Percentiles rank a stretch among this genome's conserved stretches.
These are phyloP conservation scores for Ophiosphaerella korrae DNA, from an alignment of 2,329 filamentous ascomycete species.

Conservation along the genomic window DNA sequence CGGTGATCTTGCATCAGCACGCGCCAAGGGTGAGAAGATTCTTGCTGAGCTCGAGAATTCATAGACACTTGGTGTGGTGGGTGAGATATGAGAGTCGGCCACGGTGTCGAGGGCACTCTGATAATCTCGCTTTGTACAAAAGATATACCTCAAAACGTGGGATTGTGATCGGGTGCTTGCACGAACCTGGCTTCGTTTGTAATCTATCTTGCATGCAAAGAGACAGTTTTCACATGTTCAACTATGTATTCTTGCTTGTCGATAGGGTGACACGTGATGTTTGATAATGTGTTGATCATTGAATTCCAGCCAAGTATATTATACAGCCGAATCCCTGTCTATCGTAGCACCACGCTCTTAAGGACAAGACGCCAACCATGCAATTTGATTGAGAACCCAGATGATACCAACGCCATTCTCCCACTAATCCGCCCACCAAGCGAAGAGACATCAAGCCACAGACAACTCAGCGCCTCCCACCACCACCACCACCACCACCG, in stretches of 20 bases:
- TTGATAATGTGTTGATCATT: no score
- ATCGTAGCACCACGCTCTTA: no score
- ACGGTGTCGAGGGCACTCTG: constrained; percentile 38
- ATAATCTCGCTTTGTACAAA: constrained; percentile 47
- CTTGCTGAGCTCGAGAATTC: constrained; percentile 81
- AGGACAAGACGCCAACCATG: constrained; percentile 3
- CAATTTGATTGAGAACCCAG: not conserved
- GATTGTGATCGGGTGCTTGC: constrained; percentile 41
- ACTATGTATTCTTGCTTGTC: constrained; percentile 1
- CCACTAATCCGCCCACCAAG: not conserved
- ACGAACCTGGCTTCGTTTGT: constrained; percentile 45
- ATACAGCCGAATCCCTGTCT: not conserved
- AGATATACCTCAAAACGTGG: constrained; percentile 43
- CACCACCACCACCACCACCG: constrained; percentile 25
- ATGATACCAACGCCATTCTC: not conserved
- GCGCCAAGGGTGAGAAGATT: constrained; percentile 99
- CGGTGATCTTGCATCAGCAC: constrained; percentile 90
- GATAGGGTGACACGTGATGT: not conserved
- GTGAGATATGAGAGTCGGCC: constrained; percentile 42
- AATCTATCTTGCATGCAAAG: constrained; percentile 49
- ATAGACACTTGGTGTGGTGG: constrained; percentile 40
- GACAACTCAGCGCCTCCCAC: constrained; percentile 25
- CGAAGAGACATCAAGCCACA: not conserved
- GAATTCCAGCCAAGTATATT: not conserved
- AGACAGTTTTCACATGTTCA: constrained; percentile 38